Evolutionary conservation across 108 stramenopile species (phyloP).

Genomic region (Tribonema minus): DNA sequence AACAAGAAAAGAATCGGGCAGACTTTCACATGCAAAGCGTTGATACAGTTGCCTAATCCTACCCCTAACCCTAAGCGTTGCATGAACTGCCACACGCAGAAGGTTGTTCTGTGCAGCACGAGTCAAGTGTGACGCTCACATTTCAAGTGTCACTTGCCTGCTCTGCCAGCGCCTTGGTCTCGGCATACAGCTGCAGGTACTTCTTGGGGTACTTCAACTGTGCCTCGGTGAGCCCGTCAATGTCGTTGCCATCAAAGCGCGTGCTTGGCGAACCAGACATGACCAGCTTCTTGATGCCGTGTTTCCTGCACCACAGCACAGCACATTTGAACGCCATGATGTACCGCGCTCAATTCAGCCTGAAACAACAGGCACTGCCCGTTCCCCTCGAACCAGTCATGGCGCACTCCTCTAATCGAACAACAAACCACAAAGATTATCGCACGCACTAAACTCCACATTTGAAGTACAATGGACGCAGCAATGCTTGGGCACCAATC

Average conservation of each 20-base stretch:
- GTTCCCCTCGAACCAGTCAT: no score
- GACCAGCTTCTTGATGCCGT: slow-evolving; percentile 79
- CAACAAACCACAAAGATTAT: neutral
- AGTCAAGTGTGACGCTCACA: no score
- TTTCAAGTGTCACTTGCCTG: slow-evolving; percentile 47
- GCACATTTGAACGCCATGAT: neutral
- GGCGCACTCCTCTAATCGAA: no score
- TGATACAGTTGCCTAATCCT: no score
- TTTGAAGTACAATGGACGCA: neutral
- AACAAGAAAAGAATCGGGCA: no score
- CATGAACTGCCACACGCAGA: no score
- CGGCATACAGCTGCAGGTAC: slow-evolving; percentile 71
- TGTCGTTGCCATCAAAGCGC: slow-evolving; percentile 85
- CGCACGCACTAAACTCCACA: neutral
- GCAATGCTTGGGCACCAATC: no score
- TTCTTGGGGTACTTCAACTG: slow-evolving; percentile 24
- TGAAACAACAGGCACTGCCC: no score
- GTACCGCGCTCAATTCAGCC: neutral
- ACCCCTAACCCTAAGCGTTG: no score
- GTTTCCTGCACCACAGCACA: slow-evolving; percentile 46
- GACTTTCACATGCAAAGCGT: no score
- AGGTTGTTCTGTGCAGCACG: no score
- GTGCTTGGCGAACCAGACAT: slow-evolving; percentile 86
- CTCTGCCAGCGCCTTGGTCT: slow-evolving; percentile 92
- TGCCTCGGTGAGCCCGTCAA: slow-evolving; percentile 56